Evolutionary conservation across 352 stramenopile genomes (phyloP).

Genomic region (Thalassiosira livingstoniorum): DNA sequence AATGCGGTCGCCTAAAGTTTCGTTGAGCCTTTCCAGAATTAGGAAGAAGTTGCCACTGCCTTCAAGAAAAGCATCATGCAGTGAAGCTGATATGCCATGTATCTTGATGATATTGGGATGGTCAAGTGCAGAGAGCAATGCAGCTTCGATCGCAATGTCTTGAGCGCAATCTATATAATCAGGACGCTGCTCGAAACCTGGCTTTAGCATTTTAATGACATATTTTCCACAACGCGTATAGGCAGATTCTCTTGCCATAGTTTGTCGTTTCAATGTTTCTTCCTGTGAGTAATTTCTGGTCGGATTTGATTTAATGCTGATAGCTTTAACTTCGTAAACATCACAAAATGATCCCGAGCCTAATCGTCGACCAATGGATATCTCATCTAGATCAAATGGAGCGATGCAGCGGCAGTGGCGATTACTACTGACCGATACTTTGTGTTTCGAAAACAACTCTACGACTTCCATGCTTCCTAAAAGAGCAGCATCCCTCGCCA

Average conservation of each 20-base stretch:
- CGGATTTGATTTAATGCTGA: background rate
- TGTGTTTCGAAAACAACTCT: no score
- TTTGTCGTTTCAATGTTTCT: slow-evolving; percentile 2
- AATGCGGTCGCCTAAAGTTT: slow-evolving; percentile 69
- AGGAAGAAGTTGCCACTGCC: slow-evolving; percentile 61
- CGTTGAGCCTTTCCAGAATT: slow-evolving; percentile 70
- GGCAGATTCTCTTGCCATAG: background rate
- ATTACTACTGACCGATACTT: no score
- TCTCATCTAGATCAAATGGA: slow-evolving; percentile 18
- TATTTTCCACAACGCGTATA: no score
- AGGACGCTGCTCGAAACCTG: slow-evolving; percentile 15
- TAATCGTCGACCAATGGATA: slow-evolving; percentile 7
- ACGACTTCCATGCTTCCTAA: no score
- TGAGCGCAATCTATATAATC: background rate
- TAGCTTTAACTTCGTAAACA: slow-evolving; percentile 34
- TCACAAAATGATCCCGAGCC: slow-evolving; percentile 30
- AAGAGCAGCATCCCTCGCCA: no score
- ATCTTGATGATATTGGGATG: slow-evolving; percentile 85
- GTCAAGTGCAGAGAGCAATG: slow-evolving; percentile 66
- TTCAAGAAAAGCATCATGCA: slow-evolving; percentile 1
- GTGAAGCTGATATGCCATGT: slow-evolving; percentile 44
- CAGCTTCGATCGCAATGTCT: slow-evolving; percentile 72
- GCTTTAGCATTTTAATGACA: slow-evolving; percentile 11
- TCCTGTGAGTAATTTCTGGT: background rate
- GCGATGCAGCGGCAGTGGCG: no score